phyloP scores from a whole-genome alignment of 208 protist genomes.

The Angomonas desouzai region DNA sequence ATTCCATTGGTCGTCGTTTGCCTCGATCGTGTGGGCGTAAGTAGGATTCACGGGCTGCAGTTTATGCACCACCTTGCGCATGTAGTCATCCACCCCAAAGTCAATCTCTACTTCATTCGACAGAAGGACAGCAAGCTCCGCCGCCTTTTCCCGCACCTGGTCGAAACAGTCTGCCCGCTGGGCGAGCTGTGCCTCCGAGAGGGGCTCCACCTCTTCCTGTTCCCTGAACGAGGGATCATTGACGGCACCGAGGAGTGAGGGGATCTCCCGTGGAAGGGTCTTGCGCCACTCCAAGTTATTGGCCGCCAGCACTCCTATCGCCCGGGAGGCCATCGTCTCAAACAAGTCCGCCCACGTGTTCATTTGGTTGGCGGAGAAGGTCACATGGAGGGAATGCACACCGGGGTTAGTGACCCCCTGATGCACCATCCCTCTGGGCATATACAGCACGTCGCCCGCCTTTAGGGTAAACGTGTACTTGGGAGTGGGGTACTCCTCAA shows the following conservation, averaged over 20 bases:
- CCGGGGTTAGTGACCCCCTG: constrained; percentile 64
- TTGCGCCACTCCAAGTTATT: constrained; percentile 45
- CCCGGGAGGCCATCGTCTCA: constrained; percentile 28
- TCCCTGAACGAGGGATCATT: constrained; percentile 33
- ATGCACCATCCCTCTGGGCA: constrained; percentile 93
- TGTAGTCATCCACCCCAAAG: constrained; percentile 47
- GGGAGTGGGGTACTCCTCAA: constrained; percentile 70
- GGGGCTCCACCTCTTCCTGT: constrained; percentile 18
- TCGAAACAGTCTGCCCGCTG: constrained; percentile 17
- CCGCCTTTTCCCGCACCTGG: constrained; percentile 26
- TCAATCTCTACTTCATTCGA: constrained; percentile 48
- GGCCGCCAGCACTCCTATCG: constrained; percentile 48
- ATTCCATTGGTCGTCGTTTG: constrained; percentile 1
- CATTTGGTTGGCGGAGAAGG: constrained; percentile 91
- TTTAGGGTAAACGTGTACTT: constrained; percentile 61
- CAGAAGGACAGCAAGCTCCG: constrained; percentile 40
- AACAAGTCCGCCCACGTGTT: constrained; percentile 65
- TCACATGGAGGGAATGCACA: constrained; percentile 87
- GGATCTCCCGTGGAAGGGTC: constrained; percentile 32
- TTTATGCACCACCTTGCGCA: constrained; percentile 36
- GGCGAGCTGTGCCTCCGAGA: constrained; percentile 22
- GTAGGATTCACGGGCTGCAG: constrained; percentile 34
- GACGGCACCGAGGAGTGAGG: constrained; percentile 33
- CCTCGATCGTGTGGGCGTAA: constrained; percentile 8
- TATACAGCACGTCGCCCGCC: constrained; percentile 93